A percentile compares a stretch with the other conserved stretches of the same genome.
These are phyloP conservation scores for Aspergillus ochraceoroseus DNA, from an alignment of 2,329 filamentous ascomycete species.

Conservation along the genomic window DNA sequence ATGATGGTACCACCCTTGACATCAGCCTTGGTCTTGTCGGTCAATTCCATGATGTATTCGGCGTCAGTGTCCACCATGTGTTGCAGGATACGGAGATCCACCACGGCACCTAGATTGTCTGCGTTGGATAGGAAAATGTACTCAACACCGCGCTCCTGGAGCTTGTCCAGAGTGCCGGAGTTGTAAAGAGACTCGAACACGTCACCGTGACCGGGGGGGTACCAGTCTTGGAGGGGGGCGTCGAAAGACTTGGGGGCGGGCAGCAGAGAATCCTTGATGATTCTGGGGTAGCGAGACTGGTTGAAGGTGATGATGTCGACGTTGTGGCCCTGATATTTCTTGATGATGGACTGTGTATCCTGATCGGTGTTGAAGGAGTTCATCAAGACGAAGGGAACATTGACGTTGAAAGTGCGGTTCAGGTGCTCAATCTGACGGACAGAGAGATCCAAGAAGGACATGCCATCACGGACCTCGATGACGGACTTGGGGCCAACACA, in stretches of 20 bases:
- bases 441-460: slow-evolving; percentile 98
- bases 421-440: slow-evolving; percentile 99
- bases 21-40: slow-evolving; percentile 99
- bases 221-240: slow-evolving; percentile 92
- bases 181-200: slow-evolving; percentile 99
- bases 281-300: slow-evolving; percentile 96
- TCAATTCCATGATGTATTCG: slow-evolving; percentile 99
- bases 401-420: slow-evolving; percentile 95
- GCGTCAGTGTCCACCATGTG: slow-evolving; percentile 98
- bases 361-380: slow-evolving; percentile 99
- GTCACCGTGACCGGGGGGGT: slow-evolving; percentile 97
- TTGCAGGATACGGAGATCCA: slow-evolving; percentile 95
- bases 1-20: slow-evolving; percentile 99
- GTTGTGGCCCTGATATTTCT: slow-evolving; percentile 99
- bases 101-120: slow-evolving; percentile 95
- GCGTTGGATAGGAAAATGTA: slow-evolving; percentile 99
- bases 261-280: slow-evolving; percentile 96
- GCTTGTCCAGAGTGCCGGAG: slow-evolving; percentile 94
- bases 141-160: slow-evolving; percentile 90
- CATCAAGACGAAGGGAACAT: slow-evolving; percentile 98
- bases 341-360: slow-evolving; percentile 98
- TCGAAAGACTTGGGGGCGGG: slow-evolving; percentile 87
- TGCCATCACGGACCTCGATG: slow-evolving; percentile 98
- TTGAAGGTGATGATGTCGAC: slow-evolving; percentile 99
- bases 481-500: slow-evolving; percentile 99